Conservation (phyloP, 2,329 filamentous ascomycete genomes). For the Colletotrichum incanum region DNA sequence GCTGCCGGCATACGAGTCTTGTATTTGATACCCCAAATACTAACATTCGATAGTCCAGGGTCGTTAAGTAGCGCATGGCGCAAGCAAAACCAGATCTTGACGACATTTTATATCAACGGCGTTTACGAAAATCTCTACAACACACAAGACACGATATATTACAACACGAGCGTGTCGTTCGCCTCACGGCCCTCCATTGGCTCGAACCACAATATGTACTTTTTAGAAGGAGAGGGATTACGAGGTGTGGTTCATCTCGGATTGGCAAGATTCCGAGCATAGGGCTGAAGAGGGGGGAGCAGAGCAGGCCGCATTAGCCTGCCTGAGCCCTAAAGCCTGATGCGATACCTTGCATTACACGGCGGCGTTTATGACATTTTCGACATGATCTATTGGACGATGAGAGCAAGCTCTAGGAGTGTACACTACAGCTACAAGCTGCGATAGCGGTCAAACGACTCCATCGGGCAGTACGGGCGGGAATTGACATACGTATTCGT, state of each 20-base stretch:
- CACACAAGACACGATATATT: constrained; percentile 2
- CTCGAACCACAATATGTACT: constrained; percentile 4
- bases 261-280: neutral
- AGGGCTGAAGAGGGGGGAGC: neutral
- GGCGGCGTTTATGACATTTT: constrained; percentile 18
- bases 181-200: constrained; percentile 32
- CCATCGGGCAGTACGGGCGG: constrained; percentile 1
- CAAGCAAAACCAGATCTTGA: neutral
- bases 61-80: constrained; percentile 10
- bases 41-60: constrained; percentile 13
- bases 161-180: constrained; percentile 18
- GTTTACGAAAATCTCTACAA: constrained; percentile 13
- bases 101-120: constrained; percentile 12
- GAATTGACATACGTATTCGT: neutral
- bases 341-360: constrained; percentile 18
- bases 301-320: neutral
- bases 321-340: constrained; percentile 1
- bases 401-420: neutral
- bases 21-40: neutral
- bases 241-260: neutral
- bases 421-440: constrained; percentile 11
- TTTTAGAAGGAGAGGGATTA: neutral
- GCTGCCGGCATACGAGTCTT: neutral
- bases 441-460: constrained; percentile 4
- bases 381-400: constrained; percentile 12